phyloP scores from a whole-genome alignment of 73 alveolate species.

The Strombidium stylifer region DNA sequence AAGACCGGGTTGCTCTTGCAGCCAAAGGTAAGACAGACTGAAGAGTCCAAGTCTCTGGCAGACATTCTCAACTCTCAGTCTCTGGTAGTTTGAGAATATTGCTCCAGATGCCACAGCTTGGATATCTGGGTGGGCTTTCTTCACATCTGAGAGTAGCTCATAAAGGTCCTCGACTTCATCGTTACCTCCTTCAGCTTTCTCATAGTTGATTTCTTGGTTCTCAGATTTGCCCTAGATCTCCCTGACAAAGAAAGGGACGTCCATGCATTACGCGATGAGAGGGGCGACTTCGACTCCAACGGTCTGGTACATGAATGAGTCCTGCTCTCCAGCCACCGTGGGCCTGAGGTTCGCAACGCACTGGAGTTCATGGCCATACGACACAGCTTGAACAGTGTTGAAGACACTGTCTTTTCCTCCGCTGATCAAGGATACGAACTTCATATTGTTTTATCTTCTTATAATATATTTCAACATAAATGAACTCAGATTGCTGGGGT shows the following conservation, averaged over 20 bases:
- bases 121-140: conserved; percentile 75
- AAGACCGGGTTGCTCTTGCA: conserved; percentile 82
- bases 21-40: conserved; percentile 92
- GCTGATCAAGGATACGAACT: conserved; percentile 75
- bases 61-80: conserved; percentile 95
- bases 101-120: conserved; percentile 97
- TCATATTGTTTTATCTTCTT: conserved; percentile 15
- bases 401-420: conserved; percentile 88
- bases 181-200: conserved; percentile 43
- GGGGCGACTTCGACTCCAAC: conserved; percentile 90
- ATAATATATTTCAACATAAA: background rate
- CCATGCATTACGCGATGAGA: conserved; percentile 89
- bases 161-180: conserved; percentile 98
- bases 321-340: conserved; percentile 65
- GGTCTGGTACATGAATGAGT: conserved; percentile 94
- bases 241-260: conserved; percentile 73
- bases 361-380: conserved; percentile 83
- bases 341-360: conserved; percentile 89
- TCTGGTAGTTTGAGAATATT: conserved; percentile 89
- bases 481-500: too few species aligned
- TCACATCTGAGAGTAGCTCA: conserved; percentile 80
- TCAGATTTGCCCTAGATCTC: conserved; percentile 62
- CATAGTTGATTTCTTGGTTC: conserved; percentile 69
- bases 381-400: conserved; percentile 76
- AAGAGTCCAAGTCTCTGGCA: conserved; percentile 89